A percentile compares a stretch with the other conserved stretches of the same genome.
phyloP scores from a whole-genome alignment of 331 rosid species.

The Malus hybrid region DNA sequence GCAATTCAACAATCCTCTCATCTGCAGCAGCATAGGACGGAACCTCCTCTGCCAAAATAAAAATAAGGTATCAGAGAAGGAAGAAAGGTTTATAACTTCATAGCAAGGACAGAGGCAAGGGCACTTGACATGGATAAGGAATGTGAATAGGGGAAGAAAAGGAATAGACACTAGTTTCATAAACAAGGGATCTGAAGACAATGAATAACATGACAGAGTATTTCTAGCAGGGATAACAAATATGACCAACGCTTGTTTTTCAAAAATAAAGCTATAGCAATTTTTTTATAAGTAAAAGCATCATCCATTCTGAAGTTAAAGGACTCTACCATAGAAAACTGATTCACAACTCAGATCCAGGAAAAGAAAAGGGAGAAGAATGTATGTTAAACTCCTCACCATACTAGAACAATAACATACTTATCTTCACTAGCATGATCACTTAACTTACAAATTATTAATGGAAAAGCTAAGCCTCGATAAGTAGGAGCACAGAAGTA shows the following conservation, averaged over 20 bases:
- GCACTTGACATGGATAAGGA: background rate
- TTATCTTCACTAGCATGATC: background rate
- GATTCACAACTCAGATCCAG: background rate
- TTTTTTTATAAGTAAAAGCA: no score
- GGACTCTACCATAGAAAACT: background rate
- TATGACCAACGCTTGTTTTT: background rate
- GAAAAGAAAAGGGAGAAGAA: background rate
- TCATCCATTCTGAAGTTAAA: background rate
- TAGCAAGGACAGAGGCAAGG: background rate
- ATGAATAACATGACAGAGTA: background rate
- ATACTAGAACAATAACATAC: background rate
- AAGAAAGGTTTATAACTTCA: background rate
- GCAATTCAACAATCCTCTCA: conserved; percentile 83
- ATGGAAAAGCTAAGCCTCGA: background rate
- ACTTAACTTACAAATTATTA: background rate
- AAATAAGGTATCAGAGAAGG: conserved; percentile 11
- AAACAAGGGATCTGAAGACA: background rate
- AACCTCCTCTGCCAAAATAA: conserved; percentile 54
- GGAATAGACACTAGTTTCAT: background rate
- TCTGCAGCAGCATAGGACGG: conserved; percentile 71
- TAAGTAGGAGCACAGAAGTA: background rate
- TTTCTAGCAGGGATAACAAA: background rate
- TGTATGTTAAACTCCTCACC: background rate
- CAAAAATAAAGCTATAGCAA: background rate
- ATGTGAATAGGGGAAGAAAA: background rate